Conservation (phyloP, 352 stramenopile genomes). For the Phytophthora pseudosyringae region DNA sequence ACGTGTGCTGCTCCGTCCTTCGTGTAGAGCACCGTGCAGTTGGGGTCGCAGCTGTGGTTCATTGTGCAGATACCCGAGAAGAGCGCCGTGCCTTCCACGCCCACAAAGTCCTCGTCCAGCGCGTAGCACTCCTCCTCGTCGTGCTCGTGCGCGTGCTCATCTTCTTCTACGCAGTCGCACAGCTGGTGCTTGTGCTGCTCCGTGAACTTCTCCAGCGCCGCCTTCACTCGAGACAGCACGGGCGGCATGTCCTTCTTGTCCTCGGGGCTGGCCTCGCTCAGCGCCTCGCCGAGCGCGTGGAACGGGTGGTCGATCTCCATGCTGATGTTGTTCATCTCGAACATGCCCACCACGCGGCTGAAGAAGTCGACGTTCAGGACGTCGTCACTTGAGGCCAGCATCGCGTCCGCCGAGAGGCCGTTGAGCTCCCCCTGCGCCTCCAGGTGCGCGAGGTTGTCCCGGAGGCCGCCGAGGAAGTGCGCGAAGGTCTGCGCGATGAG, state of each 20-base stretch:
- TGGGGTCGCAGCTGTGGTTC: constrained; percentile 96
- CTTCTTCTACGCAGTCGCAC: constrained; percentile 44
- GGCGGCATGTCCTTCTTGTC: constrained; percentile 71
- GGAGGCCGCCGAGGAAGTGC: constrained; percentile 56
- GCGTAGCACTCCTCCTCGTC: constrained; percentile 55
- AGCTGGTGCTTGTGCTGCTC: constrained; percentile 58
- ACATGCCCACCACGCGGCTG: constrained; percentile 92
- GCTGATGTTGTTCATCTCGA: constrained; percentile 98
- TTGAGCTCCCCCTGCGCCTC: constrained; percentile 61
- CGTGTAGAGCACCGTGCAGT: constrained; percentile 92
- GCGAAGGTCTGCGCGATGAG: constrained; percentile 68
- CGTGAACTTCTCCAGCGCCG: constrained; percentile 72
- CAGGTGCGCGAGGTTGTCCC: constrained; percentile 57
- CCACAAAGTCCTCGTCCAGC: constrained; percentile 89
- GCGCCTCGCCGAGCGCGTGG: constrained; percentile 67
- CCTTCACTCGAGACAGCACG: constrained; percentile 68
- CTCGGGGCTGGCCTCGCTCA: constrained; percentile 59
- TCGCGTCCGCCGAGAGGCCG: constrained; percentile 57
- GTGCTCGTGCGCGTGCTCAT: constrained; percentile 56
- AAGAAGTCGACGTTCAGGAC: constrained; percentile 87
- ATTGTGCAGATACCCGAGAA: constrained; percentile 95
- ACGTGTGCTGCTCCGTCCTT: constrained; percentile 75
- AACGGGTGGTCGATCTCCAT: constrained; percentile 91
- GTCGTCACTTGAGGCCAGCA: constrained; percentile 55
- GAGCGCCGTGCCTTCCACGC: constrained; percentile 94